A percentile compares a stretch with the other conserved stretches of the same genome.
Evolutionary conservation across 2,329 filamentous ascomycete genomes (phyloP).

Genomic region (Penicillium griseofulvum): DNA sequence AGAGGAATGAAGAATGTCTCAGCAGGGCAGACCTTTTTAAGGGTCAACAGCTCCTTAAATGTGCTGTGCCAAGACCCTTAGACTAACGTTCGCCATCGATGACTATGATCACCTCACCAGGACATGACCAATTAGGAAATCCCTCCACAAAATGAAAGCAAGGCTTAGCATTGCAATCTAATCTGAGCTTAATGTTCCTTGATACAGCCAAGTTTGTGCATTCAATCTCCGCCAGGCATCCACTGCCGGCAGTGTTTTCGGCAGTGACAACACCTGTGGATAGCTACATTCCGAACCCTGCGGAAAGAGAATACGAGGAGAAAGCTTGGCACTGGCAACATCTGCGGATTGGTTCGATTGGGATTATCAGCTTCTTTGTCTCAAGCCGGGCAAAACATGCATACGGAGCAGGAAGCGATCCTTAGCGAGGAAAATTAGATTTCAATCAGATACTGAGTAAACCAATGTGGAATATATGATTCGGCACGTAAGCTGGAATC

Average conservation of each 20-base stretch:
- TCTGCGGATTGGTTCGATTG: constrained; percentile 12
- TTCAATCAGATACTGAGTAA: background rate
- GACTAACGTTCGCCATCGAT: constrained; percentile 29
- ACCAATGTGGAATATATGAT: background rate
- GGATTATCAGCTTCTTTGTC: constrained; percentile 3
- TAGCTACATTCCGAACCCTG: constrained; percentile 1
- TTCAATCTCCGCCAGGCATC: constrained; percentile 13
- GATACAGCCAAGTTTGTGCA: background rate
- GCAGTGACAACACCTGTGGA: constrained; percentile 18
- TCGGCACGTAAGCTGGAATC: no score
- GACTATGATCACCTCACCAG: constrained; percentile 33
- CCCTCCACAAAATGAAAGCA: background rate
- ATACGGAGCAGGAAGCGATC: background rate
- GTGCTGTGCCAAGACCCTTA: constrained; percentile 22
- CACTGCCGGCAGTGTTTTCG: constrained; percentile 30
- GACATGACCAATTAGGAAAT: constrained; percentile 18
- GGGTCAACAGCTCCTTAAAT: constrained; percentile 21
- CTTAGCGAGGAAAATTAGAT: constrained; percentile 19
- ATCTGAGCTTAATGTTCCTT: constrained; percentile 23
- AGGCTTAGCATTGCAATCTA: constrained; percentile 16
- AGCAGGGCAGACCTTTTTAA: background rate
- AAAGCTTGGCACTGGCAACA: constrained; percentile 14
- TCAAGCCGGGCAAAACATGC: background rate
- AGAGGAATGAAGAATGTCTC: background rate
- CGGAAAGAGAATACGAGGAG: constrained; percentile 14